Percentiles rank a stretch among this genome's conserved stretches.
phyloP scores from a whole-genome alignment of 768 basidiomycete genomes.

The Rhizopogon vinicolor region DNA sequence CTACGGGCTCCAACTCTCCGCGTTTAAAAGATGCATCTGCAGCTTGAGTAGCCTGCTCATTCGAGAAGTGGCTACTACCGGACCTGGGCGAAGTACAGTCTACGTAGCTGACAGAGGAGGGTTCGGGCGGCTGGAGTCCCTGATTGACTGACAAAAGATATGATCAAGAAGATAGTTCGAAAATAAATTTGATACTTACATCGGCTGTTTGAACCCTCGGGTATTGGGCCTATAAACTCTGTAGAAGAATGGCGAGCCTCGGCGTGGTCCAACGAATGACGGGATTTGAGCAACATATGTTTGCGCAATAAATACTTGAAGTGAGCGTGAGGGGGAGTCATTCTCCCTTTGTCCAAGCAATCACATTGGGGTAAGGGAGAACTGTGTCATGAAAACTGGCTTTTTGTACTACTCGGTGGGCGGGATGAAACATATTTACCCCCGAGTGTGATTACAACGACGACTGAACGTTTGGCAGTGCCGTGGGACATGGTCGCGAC shows the following conservation, averaged over 20 bases:
- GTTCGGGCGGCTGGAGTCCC: background rate
- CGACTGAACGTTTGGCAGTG: background rate
- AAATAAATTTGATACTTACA: background rate
- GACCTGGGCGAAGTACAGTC: background rate
- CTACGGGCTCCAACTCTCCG: too few relatives aligned
- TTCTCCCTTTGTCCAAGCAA: background rate
- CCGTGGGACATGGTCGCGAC: background rate
- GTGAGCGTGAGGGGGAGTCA: background rate
- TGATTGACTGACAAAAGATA: background rate
- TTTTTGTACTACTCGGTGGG: background rate
- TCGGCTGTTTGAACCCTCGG: background rate
- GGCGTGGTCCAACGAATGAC: background rate
- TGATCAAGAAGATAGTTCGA: background rate
- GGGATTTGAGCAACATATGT: background rate
- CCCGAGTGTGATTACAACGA: background rate
- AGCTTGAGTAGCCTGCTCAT: background rate
- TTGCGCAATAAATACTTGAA: background rate
- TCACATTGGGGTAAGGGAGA: background rate
- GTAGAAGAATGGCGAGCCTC: background rate
- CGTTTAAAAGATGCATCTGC: background rate
- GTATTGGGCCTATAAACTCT: background rate
- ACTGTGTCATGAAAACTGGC: too few relatives aligned
- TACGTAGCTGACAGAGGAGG: background rate
- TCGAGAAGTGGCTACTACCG: background rate
- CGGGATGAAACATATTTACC: background rate